Percentiles rank a stretch among this genome's conserved stretches.
Conservation (phyloP, 2,329 filamentous ascomycete species). For the Curvularia verruculosa region DNA sequence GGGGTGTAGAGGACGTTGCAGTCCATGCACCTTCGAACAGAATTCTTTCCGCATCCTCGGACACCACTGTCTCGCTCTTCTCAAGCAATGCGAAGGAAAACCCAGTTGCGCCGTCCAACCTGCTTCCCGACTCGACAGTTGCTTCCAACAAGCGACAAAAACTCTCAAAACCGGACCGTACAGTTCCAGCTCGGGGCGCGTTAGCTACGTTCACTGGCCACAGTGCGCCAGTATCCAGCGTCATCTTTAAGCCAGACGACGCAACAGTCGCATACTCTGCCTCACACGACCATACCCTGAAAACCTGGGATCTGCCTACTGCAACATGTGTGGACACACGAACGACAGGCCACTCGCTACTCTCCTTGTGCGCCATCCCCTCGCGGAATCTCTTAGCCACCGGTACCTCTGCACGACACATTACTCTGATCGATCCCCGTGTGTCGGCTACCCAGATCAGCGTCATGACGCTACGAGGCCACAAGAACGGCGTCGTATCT, state of each 20-base stretch:
- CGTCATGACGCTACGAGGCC: constrained; percentile 89
- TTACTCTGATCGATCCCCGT: constrained; percentile 91
- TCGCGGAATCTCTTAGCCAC: constrained; percentile 69
- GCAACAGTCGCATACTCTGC: constrained; percentile 88
- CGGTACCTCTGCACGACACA: constrained; percentile 83
- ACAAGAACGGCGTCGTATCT: constrained; percentile 74
- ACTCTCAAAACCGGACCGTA: constrained; percentile 62
- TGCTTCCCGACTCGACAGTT: constrained; percentile 70
- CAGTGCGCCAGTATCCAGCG: constrained; percentile 75
- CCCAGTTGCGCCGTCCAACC: constrained; percentile 71
- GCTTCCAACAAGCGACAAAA: constrained; percentile 78
- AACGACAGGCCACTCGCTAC: constrained; percentile 80
- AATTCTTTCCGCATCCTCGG: constrained; percentile 83
- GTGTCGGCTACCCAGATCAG: constrained; percentile 75
- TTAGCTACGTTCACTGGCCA: constrained; percentile 75
- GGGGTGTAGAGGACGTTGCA: constrained; percentile 74
- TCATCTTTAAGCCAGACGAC: constrained; percentile 84
- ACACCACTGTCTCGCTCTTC: constrained; percentile 88
- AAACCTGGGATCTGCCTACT: constrained; percentile 90
- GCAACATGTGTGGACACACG: constrained; percentile 78
- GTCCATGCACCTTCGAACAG: constrained; percentile 75
- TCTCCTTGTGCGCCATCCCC: constrained; percentile 77
- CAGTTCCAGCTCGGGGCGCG: constrained; percentile 76
- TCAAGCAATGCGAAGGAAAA: constrained; percentile 77
- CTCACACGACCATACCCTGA: constrained; percentile 88